phyloP scores from a whole-genome alignment of 2,329 filamentous ascomycete species.

The Nemania diffusa region DNA sequence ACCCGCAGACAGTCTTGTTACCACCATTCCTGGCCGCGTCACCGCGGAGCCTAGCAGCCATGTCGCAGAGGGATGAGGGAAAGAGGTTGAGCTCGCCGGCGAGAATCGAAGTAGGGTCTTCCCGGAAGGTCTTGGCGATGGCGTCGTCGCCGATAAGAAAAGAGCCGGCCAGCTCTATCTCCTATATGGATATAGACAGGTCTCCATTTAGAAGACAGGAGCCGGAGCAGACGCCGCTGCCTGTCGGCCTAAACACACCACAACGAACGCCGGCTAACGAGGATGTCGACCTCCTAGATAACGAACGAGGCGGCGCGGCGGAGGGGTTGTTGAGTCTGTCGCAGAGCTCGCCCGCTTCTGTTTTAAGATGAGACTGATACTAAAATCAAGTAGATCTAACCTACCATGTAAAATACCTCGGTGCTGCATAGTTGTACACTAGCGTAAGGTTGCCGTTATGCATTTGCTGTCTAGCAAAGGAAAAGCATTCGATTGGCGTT shows the following conservation, averaged over 20 bases:
- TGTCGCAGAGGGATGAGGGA: slow-evolving; percentile 4
- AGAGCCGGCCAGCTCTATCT: slow-evolving; percentile 1
- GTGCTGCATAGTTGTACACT: slow-evolving; percentile 8
- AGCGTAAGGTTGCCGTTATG: not conserved
- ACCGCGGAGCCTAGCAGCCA: not conserved
- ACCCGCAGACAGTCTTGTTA: slow-evolving; percentile 13
- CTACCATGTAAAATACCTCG: slow-evolving; percentile 25
- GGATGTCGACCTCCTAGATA: slow-evolving; percentile 53
- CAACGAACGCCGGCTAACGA: slow-evolving; percentile 40
- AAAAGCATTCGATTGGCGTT: slow-evolving; percentile 33
- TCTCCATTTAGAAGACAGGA: slow-evolving; percentile 35
- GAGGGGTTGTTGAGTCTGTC: slow-evolving; percentile 63
- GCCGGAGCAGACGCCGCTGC: slow-evolving; percentile 33
- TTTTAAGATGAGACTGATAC: slow-evolving; percentile 17
- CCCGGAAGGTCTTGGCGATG: slow-evolving; percentile 15
- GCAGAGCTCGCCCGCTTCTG: slow-evolving; percentile 42
- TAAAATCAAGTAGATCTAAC: not conserved
- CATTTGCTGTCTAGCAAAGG: slow-evolving; percentile 8
- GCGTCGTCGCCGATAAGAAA: slow-evolving; percentile 21
- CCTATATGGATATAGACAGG: not conserved
- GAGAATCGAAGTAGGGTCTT: not conserved
- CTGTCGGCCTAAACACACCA: slow-evolving; percentile 15
- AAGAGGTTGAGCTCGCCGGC: slow-evolving; percentile 18
- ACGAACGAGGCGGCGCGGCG: slow-evolving; percentile 61
- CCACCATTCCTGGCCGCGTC: slow-evolving; percentile 15